Conservation (phyloP, 352 stramenopile genomes). For the Globisporangium spinosum region DNA sequence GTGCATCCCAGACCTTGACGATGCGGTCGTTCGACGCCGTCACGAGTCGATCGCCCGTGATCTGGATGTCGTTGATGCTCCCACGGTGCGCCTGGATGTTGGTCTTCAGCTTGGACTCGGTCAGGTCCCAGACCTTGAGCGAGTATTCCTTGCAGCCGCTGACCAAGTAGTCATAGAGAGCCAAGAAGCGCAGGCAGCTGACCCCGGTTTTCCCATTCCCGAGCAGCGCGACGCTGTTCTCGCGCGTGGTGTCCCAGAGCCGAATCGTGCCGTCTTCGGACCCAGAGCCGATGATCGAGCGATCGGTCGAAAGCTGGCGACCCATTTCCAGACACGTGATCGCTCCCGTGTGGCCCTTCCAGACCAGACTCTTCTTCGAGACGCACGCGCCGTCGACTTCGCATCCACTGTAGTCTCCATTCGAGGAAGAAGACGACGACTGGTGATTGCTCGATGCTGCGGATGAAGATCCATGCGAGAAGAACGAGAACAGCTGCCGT, state of each 20-base stretch:
- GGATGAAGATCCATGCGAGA: constrained; percentile 22
- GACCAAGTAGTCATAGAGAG: constrained; percentile 58
- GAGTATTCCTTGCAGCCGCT: constrained; percentile 47
- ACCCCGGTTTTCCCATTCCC: constrained; percentile 38
- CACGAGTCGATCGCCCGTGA: constrained; percentile 68
- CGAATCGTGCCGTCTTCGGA: constrained; percentile 68
- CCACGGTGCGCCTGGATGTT: constrained; percentile 54
- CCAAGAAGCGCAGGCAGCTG: constrained; percentile 58
- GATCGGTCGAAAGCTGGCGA: constrained; percentile 55
- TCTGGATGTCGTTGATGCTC: constrained; percentile 58
- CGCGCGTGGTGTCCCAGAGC: constrained; percentile 70
- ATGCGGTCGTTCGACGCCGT: constrained; percentile 71
- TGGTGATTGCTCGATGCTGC: background rate
- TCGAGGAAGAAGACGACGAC: constrained; percentile 15
- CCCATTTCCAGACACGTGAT: constrained; percentile 73
- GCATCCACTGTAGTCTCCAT: constrained; percentile 17
- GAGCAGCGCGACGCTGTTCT: constrained; percentile 52
- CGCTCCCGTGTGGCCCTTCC: constrained; percentile 57
- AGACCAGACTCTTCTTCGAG: constrained; percentile 56
- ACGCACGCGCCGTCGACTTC: constrained; percentile 56
- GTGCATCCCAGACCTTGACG: constrained; percentile 76
- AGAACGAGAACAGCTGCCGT: constrained; percentile 61
- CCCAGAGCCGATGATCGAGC: constrained; percentile 57
- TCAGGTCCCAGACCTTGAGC: constrained; percentile 75
- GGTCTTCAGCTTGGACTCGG: constrained; percentile 44